Conservation (phyloP, 352 stramenopile species). For the Phytophthora citricola region DNA sequence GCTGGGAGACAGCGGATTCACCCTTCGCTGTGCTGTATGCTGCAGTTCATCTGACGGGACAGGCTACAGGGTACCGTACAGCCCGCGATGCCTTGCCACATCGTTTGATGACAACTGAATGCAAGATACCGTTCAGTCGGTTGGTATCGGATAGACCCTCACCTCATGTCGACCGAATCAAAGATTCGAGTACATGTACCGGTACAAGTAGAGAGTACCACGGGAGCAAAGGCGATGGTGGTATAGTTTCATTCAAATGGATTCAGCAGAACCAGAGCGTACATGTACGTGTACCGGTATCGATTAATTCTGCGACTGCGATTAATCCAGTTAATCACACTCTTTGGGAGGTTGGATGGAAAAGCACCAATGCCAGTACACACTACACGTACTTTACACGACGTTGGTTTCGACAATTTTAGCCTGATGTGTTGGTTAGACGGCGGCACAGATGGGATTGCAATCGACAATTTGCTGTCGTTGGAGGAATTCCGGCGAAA, state of each 20-base stretch:
- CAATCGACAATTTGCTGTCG: neutral
- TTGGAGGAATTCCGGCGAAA: neutral
- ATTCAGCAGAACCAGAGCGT: neutral
- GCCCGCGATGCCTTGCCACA: neutral
- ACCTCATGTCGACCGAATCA: neutral
- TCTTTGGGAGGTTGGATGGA: too few species aligned
- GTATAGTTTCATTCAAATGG: neutral
- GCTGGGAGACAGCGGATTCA: neutral
- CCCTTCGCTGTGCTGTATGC: neutral
- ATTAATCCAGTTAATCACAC: too few species aligned
- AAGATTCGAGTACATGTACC: neutral
- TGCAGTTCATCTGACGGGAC: neutral
- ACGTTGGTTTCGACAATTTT: too few species aligned
- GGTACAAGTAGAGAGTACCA: neutral
- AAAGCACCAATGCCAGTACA: too few species aligned
- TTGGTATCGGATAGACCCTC: constrained; percentile 1
- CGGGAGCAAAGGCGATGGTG: neutral
- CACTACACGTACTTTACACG: too few species aligned
- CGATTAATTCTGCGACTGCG: too few species aligned
- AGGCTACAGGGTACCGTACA: neutral
- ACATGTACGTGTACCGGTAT: neutral
- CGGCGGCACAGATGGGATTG: neutral
- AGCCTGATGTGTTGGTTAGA: neutral
- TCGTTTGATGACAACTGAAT: constrained; percentile 2
- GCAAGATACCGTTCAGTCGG: neutral